phyloP scores from a whole-genome alignment of 768 basidiomycete genomes.

The Suillus bovinus region DNA sequence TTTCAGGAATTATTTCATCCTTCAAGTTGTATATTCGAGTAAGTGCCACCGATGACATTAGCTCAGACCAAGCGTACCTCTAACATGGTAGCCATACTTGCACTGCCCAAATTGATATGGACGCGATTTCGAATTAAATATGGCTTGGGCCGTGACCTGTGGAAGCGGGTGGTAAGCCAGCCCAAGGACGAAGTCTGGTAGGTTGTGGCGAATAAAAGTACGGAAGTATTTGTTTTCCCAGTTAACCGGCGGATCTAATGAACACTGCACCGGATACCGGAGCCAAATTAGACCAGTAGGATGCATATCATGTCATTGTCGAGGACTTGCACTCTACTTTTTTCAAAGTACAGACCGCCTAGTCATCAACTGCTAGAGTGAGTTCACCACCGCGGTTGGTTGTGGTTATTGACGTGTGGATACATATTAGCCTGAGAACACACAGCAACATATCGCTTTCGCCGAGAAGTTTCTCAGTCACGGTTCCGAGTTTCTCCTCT shows the following conservation, averaged over 20 bases:
- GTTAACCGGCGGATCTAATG: background rate
- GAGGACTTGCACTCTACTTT: background rate
- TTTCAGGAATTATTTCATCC: conserved; percentile 9
- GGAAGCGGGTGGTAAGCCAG: background rate
- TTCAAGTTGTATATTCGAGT: conserved; percentile 3
- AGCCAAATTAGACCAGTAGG: background rate
- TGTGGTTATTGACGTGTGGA: background rate
- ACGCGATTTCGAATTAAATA: background rate
- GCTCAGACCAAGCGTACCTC: conserved; percentile 1
- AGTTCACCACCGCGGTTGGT: background rate
- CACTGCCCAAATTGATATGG: background rate
- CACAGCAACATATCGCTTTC: background rate
- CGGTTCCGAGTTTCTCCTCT: background rate
- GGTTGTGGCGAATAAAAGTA: background rate
- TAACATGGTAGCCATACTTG: background rate
- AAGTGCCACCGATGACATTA: background rate
- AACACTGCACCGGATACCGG: background rate
- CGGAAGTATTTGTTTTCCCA: background rate
- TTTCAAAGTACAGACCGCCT: background rate
- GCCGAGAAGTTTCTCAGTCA: background rate
- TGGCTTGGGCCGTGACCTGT: background rate
- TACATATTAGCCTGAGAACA: background rate
- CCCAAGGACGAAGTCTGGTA: background rate
- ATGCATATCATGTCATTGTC: background rate
- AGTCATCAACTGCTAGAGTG: background rate